A percentile compares a stretch with the other conserved stretches of the same genome.
phyloP scores from a whole-genome alignment of 2,329 filamentous ascomycete genomes.

The Ceratocystis smalleyi region DNA sequence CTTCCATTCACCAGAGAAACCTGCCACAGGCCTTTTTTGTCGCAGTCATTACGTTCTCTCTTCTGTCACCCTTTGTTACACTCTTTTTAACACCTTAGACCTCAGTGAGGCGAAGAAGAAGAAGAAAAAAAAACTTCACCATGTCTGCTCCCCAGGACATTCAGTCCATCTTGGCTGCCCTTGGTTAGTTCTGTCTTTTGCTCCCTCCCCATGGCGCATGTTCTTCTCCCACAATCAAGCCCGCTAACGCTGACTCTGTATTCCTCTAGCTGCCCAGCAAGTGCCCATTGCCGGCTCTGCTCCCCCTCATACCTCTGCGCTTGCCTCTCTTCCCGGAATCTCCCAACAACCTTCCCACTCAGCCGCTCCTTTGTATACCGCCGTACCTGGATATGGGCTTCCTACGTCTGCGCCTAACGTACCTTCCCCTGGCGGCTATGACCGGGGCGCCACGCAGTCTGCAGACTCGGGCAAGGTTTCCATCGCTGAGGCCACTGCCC shows the following conservation, averaged over 20 bases:
- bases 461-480: background rate
- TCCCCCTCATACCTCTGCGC: background rate
- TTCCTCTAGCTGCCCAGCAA: conserved; percentile 13
- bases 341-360: conserved; percentile 11
- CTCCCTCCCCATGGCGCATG: background rate
- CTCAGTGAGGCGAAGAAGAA: background rate
- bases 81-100: background rate
- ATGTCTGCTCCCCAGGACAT: conserved; percentile 25
- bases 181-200: conserved; percentile 25
- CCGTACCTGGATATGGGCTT: conserved; percentile 5
- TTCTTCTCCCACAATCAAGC: background rate
- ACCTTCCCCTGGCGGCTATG: background rate
- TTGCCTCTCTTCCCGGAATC: conserved; percentile 6
- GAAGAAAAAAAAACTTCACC: conserved; percentile 5
- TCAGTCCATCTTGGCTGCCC: conserved; percentile 34
- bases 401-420: conserved; percentile 7
- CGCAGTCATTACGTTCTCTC: background rate
- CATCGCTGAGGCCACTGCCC: conserved; percentile 55
- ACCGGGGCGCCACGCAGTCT: conserved; percentile 2
- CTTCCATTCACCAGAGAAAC: background rate
- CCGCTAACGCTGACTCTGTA: background rate
- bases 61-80: background rate
- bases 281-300: conserved; percentile 9
- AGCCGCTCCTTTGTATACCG: conserved; percentile 8
- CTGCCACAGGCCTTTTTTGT: background rate